phyloP scores from a whole-genome alignment of 192 early-diverging fungal species.

The Backusella psychrophila region DNA sequence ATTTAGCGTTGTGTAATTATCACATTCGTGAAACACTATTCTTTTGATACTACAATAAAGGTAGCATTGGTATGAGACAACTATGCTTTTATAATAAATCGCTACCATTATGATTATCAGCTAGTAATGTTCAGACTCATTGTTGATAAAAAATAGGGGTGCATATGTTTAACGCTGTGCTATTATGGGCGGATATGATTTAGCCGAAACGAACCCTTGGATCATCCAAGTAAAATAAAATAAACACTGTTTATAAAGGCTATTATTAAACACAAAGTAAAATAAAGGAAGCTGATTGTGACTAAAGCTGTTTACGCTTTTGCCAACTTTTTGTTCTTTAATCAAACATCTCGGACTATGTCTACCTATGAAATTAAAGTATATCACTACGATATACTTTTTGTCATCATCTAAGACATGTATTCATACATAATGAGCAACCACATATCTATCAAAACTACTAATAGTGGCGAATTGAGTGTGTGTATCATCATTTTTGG shows the following conservation, averaged over 20 bases:
- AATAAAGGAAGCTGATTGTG: too few species aligned
- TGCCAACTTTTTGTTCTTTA: too few species aligned
- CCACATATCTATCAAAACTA: too few species aligned
- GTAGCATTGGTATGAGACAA: too few species aligned
- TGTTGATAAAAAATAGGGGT: not conserved
- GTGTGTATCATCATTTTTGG: not conserved
- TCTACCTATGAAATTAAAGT: not conserved
- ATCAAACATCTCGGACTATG: too few species aligned
- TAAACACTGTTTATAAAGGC: too few species aligned
- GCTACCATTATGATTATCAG: not conserved
- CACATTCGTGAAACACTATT: not conserved
- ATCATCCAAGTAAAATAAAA: too few species aligned
- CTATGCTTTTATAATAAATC: too few species aligned
- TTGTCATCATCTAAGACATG: not conserved
- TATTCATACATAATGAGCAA: not conserved
- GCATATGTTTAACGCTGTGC: not conserved
- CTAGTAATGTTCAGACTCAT: not conserved
- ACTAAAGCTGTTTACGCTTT: too few species aligned
- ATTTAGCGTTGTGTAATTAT: not conserved
- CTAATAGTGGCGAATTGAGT: too few species aligned
- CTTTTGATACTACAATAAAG: too few species aligned
- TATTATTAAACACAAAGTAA: too few species aligned
- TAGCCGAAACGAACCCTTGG: not conserved
- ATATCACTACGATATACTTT: not conserved
- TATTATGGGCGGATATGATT: not conserved